These are phyloP conservation scores for Brassica juncea DNA, from an alignment of 345 rosid species.

Conservation along the genomic window DNA sequence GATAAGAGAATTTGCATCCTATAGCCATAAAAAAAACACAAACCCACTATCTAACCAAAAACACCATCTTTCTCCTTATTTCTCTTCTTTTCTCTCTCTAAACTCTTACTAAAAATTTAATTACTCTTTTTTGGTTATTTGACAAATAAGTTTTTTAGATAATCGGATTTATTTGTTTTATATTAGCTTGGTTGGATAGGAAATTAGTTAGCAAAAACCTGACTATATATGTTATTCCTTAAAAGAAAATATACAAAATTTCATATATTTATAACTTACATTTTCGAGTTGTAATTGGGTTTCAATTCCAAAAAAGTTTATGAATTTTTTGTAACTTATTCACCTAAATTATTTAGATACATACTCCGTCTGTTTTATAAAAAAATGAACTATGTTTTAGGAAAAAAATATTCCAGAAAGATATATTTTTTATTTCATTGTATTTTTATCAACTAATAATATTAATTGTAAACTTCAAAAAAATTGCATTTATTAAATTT, in stretches of 20 bases:
- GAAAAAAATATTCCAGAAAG: background rate
- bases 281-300: background rate
- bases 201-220: background rate
- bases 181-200: background rate
- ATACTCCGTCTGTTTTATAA: background rate
- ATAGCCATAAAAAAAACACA: too few species aligned
- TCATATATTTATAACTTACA: background rate
- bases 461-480: too few species aligned
- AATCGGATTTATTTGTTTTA: background rate
- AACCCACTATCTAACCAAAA: too few species aligned
- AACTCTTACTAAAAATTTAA: too few species aligned
- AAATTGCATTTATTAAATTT: too few species aligned
- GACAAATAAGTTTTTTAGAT: too few species aligned
- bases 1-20: background rate
- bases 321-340: background rate
- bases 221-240: background rate
- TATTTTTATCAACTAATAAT: too few species aligned
- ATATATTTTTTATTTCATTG: too few species aligned
- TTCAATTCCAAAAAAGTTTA: background rate
- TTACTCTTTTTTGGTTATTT: too few species aligned
- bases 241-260: background rate
- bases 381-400: too few species aligned
- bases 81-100: too few species aligned
- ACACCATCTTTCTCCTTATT: too few species aligned
- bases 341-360: background rate